These are phyloP conservation scores for Beauveria rudraprayagi DNA, from an alignment of 2,329 filamentous ascomycete species.

Conservation along the genomic window DNA sequence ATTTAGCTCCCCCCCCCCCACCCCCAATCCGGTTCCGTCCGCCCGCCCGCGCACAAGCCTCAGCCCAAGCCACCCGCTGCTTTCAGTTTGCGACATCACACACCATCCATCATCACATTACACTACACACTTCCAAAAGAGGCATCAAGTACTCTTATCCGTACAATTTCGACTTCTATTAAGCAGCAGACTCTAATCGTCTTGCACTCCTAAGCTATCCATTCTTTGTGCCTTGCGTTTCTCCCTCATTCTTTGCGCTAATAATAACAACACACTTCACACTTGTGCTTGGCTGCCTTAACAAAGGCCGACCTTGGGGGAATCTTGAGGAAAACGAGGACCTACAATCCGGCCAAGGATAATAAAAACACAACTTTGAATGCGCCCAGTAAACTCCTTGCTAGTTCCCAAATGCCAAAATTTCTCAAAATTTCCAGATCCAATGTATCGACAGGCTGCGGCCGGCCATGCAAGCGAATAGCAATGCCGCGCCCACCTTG, in stretches of 20 bases:
- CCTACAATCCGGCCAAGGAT: not conserved
- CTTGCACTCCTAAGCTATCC: not conserved
- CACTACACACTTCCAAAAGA: too few relatives aligned
- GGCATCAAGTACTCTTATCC: not conserved
- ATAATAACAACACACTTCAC: constrained; percentile 4
- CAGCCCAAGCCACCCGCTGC: too few relatives aligned
- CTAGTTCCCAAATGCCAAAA: not conserved
- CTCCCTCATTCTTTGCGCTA: not conserved
- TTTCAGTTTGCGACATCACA: too few relatives aligned
- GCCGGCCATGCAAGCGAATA: too few relatives aligned
- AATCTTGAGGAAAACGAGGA: not conserved
- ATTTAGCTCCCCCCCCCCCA: too few relatives aligned
- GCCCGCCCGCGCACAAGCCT: too few relatives aligned
- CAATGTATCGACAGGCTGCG: not conserved
- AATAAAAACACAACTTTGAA: not conserved
- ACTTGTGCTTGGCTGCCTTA: not conserved
- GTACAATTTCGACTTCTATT: not conserved
- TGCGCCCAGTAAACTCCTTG: constrained; percentile 5
- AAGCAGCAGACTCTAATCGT: not conserved
- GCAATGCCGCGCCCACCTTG: not conserved
- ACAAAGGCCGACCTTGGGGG: not conserved
- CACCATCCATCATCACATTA: too few relatives aligned
- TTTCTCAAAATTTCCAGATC: not conserved
- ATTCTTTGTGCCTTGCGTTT: not conserved
- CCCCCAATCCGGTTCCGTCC: too few relatives aligned